Conservation (phyloP, 495 filamentous ascomycete species). For the Pseudoneurospora amorphoporcata region DNA sequence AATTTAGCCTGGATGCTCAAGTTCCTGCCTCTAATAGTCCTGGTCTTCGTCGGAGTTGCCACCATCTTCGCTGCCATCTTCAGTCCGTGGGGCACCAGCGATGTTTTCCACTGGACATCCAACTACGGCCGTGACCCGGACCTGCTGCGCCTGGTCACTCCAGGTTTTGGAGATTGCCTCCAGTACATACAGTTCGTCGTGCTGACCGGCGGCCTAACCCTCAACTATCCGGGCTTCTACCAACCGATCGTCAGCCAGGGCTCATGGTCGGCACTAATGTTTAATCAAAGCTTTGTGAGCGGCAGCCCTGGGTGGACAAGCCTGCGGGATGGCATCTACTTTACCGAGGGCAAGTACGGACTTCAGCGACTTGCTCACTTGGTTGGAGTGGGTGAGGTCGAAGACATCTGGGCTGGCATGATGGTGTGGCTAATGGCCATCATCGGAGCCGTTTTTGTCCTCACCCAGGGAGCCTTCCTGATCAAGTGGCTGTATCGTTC, state of each 20-base stretch:
- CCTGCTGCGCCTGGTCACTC: constrained; percentile 82
- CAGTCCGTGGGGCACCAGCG: constrained; percentile 86
- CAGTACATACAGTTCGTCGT: constrained; percentile 95
- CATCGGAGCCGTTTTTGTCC: constrained; percentile 51
- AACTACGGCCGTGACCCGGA: constrained; percentile 94
- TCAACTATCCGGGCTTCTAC: constrained; percentile 90
- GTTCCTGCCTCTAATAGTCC: constrained; percentile 67
- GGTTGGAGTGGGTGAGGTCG: constrained; percentile 63
- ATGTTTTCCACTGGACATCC: constrained; percentile 87
- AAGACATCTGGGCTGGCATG: constrained; percentile 91
- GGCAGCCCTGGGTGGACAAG: constrained; percentile 50
- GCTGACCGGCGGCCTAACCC: constrained; percentile 70
- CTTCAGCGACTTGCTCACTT: constrained; percentile 69
- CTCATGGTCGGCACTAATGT: constrained; percentile 83
- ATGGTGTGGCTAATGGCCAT: constrained; percentile 75
- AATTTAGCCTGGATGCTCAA: constrained; percentile 55
- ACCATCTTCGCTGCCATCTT: constrained; percentile 74
- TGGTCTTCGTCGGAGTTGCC: constrained; percentile 70
- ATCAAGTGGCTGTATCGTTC: constrained; percentile 63
- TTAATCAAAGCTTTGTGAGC: constrained; percentile 82
- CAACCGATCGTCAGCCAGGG: constrained; percentile 81
- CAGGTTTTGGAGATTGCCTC: constrained; percentile 92
- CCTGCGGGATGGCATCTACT: constrained; percentile 78
- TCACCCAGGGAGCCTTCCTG: constrained; percentile 69
- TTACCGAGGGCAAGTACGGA: constrained; percentile 59